Evolutionary conservation across 2,329 filamentous ascomycete genomes (phyloP).

Genomic region (Verticillium zaregamsianum): DNA sequence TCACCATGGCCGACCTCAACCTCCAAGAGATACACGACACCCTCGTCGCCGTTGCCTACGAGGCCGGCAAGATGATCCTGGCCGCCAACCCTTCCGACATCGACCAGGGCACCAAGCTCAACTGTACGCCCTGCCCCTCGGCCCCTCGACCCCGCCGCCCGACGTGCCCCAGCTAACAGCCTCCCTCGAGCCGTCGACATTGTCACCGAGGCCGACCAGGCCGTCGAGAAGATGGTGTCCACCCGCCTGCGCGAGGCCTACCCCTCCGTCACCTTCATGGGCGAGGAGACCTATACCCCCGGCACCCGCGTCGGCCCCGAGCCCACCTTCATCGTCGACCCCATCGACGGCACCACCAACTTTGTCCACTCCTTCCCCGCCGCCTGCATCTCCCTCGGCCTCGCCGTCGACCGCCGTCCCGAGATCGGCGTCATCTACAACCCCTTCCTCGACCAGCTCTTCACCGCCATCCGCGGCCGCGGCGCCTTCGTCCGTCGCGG

Average conservation of each 20-base stretch:
- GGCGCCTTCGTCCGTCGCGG: constrained; percentile 56
- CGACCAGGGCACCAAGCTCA: constrained; percentile 57
- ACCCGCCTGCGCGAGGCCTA: constrained; percentile 46
- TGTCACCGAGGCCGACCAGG: constrained; percentile 64
- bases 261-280: constrained; percentile 61
- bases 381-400: constrained; percentile 72
- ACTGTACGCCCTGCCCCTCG: constrained; percentile 40
- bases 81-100: constrained; percentile 56
- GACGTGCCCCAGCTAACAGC: background rate
- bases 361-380: constrained; percentile 73
- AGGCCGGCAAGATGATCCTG: constrained; percentile 62
- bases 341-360: constrained; percentile 80
- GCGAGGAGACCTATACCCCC: constrained; percentile 72
- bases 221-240: constrained; percentile 60
- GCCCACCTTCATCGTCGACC: constrained; percentile 78
- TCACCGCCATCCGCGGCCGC: constrained; percentile 62
- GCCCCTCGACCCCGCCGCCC: background rate
- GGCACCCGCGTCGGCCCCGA: constrained; percentile 57
- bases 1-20: constrained; percentile 51
- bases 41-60: constrained; percentile 54
- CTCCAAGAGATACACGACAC: constrained; percentile 59
- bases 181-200: constrained; percentile 55
- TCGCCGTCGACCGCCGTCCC: constrained; percentile 59
- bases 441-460: constrained; percentile 67
- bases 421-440: constrained; percentile 76